Evolutionary conservation across 2,329 filamentous ascomycete species (phyloP), one percentile per base, ranked within the genome.

Genomic region (Ploettnerulaceae sp.): DNA sequence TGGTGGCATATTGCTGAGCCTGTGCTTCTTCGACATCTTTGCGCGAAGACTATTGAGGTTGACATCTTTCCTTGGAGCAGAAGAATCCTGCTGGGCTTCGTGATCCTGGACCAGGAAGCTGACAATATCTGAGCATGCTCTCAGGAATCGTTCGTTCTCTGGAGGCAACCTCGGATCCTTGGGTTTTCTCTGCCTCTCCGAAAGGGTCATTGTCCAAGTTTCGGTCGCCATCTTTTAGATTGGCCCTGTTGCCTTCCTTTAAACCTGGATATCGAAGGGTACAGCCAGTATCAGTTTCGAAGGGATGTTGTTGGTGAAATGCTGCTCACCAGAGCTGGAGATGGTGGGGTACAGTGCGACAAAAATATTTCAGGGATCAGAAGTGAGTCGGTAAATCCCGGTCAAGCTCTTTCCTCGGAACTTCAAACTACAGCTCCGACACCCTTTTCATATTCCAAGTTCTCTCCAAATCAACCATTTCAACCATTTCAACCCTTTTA

Each of bases 71-170:
- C 81, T 82, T 0, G 84, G 77, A 52, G 81, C 82, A 36, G 79
- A 82, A 40, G 79, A 76, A 64, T 94, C 83, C 57, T 82, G 82
- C 56, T 83, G 77, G 21, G 86, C 76, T 67, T 97, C 90, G 64
- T 95, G 89, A 62, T 97, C 91, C 63, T 96, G 89, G 59, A 98
- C 95, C 37, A 98, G 77, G 44, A 84, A 86, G 64, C 88, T 94
- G 42, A 90, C 91, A 61, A 98, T 90, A 60, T 98, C 94, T 53
- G 91, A 90, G 68, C 94, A 98, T 59, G 89, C 93, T 66, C 89
- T 81, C 67, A 97, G 79, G 66, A 87, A 96, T 42, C 93, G 83
- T 70, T 98, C 93, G 68, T 90, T 95, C 69, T 98, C 93, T 20
- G 93, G 88, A 2, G 89, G 79, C 9, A 95, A 76, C 58, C 90